Evolutionary conservation across 2,329 filamentous ascomycete species (phyloP).

Genomic region (Tolypocladium guangdongense): DNA sequence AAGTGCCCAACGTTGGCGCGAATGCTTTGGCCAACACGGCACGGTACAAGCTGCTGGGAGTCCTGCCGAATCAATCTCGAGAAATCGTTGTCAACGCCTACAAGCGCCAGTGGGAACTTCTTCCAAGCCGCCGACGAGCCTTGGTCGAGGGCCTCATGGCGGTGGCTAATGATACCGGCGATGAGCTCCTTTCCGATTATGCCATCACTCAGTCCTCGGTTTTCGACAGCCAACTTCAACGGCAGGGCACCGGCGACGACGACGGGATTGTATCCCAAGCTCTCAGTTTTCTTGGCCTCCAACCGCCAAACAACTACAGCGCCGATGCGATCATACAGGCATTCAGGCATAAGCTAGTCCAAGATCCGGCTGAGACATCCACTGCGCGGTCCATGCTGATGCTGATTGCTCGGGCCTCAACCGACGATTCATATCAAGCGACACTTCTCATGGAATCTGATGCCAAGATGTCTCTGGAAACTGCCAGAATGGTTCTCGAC

Average conservation of each 20-base stretch:
- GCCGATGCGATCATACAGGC: constrained; percentile 22
- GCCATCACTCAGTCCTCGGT: constrained; percentile 27
- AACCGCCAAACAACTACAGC: constrained; percentile 23
- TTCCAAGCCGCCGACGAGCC: constrained; percentile 16
- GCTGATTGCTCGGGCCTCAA: constrained; percentile 21
- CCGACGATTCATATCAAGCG: constrained; percentile 22
- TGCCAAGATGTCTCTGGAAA: constrained; percentile 23
- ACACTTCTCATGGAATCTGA: constrained; percentile 22
- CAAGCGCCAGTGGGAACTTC: constrained; percentile 27
- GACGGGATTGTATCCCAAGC: constrained; percentile 20
- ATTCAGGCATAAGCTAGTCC: constrained; percentile 21
- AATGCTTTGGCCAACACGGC: constrained; percentile 19
- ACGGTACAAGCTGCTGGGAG: constrained; percentile 25
- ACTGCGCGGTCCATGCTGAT: constrained; percentile 22
- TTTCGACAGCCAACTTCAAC: constrained; percentile 24
- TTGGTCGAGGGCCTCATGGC: constrained; percentile 21
- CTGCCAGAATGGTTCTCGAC: constrained; percentile 20
- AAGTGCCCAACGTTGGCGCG: constrained; percentile 15
- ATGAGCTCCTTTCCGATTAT: constrained; percentile 24
- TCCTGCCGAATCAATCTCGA: constrained; percentile 23
- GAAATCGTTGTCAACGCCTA: constrained; percentile 28
- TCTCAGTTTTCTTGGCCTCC: constrained; percentile 21
- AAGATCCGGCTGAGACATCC: constrained; percentile 18
- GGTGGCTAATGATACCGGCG: constrained; percentile 23
- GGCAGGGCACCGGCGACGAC: constrained; percentile 17